Evolutionary conservation across 805 yeast genomes (phyloP).

Genomic region (Metschnikowia peoriensis): DNA sequence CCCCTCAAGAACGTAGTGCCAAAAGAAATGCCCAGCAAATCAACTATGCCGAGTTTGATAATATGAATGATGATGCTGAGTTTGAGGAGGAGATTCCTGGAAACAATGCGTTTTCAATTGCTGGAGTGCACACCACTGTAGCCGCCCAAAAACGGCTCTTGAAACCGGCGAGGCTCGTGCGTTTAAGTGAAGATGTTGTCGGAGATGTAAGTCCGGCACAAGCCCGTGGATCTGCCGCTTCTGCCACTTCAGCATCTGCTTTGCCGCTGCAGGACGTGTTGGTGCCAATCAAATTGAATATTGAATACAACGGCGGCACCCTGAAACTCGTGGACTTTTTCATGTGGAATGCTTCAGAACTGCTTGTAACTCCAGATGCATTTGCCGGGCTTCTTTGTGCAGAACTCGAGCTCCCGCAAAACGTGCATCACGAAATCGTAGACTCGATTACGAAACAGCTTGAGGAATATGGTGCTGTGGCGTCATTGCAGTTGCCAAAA

Average conservation of each 20-base stretch:
- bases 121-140: slow-evolving; percentile 35
- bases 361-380: slow-evolving; percentile 66
- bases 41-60: slow-evolving; percentile 81
- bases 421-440: slow-evolving; percentile 61
- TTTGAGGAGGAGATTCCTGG: slow-evolving; percentile 26
- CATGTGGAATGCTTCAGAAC: slow-evolving; percentile 71
- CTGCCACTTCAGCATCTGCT: slow-evolving; percentile 1
- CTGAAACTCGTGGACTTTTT: slow-evolving; percentile 58
- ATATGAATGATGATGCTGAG: slow-evolving; percentile 49
- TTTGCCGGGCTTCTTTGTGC: slow-evolving; percentile 73
- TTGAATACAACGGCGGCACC: slow-evolving; percentile 55
- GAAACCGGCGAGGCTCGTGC: slow-evolving; percentile 18
- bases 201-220: slow-evolving; percentile 4
- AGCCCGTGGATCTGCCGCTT: neutral
- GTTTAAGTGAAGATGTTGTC: slow-evolving; percentile 4
- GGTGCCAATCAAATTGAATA: slow-evolving; percentile 63
- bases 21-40: slow-evolving; percentile 69
- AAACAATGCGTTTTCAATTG: slow-evolving; percentile 14
- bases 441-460: slow-evolving; percentile 76
- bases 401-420: slow-evolving; percentile 77
- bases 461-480: slow-evolving; percentile 66
- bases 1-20: slow-evolving; percentile 73
- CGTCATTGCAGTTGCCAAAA: slow-evolving; percentile 61
- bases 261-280: slow-evolving; percentile 32
- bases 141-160: slow-evolving; percentile 29